These are phyloP conservation scores for Oxytropis ochrocephala DNA, from an alignment of 306 rosid genomes.

Conservation along the genomic window DNA sequence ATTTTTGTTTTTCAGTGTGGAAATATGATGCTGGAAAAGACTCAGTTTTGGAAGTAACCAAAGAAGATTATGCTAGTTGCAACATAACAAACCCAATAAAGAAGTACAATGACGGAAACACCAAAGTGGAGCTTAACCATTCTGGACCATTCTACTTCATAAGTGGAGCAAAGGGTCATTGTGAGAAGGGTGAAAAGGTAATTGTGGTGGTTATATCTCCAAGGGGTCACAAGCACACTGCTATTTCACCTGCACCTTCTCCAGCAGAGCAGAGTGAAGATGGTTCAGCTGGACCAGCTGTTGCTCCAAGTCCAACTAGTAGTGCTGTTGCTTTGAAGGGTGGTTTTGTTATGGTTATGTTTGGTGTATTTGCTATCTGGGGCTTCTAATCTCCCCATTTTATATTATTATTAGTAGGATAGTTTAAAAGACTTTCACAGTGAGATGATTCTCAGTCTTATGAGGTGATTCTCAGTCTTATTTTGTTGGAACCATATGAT, in stretches of 20 bases:
- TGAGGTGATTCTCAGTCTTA: background rate
- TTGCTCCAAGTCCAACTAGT: slow-evolving; percentile 76
- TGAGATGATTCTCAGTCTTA: background rate
- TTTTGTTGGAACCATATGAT: too few relatives aligned
- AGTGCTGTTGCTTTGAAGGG: slow-evolving; percentile 26
- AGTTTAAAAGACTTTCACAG: background rate
- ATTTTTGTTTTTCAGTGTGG: slow-evolving; percentile 35
- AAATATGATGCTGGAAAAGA: slow-evolving; percentile 61
- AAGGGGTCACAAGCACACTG: slow-evolving; percentile 11
- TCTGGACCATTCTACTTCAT: slow-evolving; percentile 71
- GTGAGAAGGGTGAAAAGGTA: slow-evolving; percentile 72
- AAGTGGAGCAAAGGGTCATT: slow-evolving; percentile 63
- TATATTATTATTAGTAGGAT: background rate
- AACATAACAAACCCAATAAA: slow-evolving; percentile 37
- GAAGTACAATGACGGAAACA: slow-evolving; percentile 47
- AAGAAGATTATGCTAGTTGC: slow-evolving; percentile 49
- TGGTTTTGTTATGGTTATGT: slow-evolving; percentile 22
- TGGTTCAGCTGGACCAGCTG: slow-evolving; percentile 40
- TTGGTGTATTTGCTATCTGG: slow-evolving; percentile 35
- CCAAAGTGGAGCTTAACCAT: slow-evolving; percentile 48
- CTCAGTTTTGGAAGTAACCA: slow-evolving; percentile 61
- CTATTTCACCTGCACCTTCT: slow-evolving; percentile 39
- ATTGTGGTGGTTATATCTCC: slow-evolving; percentile 56
- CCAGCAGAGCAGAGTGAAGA: slow-evolving; percentile 15
- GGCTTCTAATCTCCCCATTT: slow-evolving; percentile 6